A percentile compares a stretch with the other conserved stretches of the same genome.
phyloP scores from a whole-genome alignment of 352 stramenopile species.

The Poterioochromonas sp. region DNA sequence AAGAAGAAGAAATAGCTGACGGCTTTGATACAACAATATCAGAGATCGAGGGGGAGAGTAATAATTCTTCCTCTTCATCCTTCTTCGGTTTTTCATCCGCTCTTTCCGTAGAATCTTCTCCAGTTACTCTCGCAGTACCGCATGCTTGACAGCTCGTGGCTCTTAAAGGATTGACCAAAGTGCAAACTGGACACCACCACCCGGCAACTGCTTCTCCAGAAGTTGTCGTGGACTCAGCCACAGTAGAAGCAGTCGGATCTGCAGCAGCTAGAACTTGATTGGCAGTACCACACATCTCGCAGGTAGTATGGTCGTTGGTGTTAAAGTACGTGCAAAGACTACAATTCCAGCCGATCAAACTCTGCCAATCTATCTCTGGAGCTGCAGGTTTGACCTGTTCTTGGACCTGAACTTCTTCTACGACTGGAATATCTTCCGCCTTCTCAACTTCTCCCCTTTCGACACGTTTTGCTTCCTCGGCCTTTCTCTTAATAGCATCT shows the following conservation, averaged over 20 bases:
- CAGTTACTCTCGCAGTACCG: neutral
- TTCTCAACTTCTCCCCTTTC: no score
- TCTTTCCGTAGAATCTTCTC: no score
- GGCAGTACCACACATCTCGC: neutral
- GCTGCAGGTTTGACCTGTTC: no score
- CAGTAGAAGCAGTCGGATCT: neutral
- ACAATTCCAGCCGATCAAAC: neutral
- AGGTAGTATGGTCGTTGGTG: neutral
- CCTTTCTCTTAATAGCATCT: no score
- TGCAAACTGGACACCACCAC: conserved; percentile 23
- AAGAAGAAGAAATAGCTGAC: neutral
- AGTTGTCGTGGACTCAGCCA: neutral
- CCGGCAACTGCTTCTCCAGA: neutral
- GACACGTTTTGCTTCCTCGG: no score
- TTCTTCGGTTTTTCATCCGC: neutral
- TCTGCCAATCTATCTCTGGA: no score
- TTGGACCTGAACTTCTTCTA: no score
- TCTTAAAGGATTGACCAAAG: neutral
- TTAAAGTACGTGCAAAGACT: neutral
- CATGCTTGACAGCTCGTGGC: neutral
- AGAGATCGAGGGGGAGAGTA: neutral
- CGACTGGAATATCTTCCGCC: no score
- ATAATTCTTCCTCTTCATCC: neutral
- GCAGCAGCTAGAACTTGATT: no score
- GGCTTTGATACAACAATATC: neutral